Conservation (phyloP, 2,329 filamentous ascomycete genomes). For the Gaeumannomyces tritici region DNA sequence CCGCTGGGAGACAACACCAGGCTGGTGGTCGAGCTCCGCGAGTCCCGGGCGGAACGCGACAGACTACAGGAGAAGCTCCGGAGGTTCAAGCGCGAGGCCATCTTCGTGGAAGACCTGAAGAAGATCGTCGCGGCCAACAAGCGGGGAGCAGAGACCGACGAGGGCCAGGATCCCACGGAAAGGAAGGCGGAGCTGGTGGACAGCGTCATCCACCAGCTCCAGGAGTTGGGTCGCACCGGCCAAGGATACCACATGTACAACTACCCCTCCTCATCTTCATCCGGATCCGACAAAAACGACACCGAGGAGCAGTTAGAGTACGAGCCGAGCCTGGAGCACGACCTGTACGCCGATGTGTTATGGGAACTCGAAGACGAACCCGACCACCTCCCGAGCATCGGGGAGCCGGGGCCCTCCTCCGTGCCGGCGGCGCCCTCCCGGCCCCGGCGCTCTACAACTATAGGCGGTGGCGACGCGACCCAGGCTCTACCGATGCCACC, state of each 20-base stretch:
- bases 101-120: neutral
- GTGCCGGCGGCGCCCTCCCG: no score
- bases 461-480: no score
- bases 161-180: neutral
- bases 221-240: neutral
- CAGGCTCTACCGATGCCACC: neutral
- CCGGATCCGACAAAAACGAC: no score
- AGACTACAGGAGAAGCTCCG: neutral
- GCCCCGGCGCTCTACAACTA: neutral
- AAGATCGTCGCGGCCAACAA: neutral
- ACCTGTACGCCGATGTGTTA: neutral
- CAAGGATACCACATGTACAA: no score
- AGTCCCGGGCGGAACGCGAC: neutral
- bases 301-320: neutral
- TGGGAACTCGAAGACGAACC: neutral
- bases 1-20: no score
- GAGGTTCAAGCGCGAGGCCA: neutral
- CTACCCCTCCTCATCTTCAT: no score
- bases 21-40: neutral
- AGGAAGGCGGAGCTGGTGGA: neutral
- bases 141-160: neutral
- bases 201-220: neutral
- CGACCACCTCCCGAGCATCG: neutral
- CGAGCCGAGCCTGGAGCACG: neutral
- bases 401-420: no score